Percentiles rank a stretch among this genome's conserved stretches.
These are phyloP conservation scores for Rhodotorula paludigena DNA, from an alignment of 768 basidiomycete genomes.

Conservation along the genomic window DNA sequence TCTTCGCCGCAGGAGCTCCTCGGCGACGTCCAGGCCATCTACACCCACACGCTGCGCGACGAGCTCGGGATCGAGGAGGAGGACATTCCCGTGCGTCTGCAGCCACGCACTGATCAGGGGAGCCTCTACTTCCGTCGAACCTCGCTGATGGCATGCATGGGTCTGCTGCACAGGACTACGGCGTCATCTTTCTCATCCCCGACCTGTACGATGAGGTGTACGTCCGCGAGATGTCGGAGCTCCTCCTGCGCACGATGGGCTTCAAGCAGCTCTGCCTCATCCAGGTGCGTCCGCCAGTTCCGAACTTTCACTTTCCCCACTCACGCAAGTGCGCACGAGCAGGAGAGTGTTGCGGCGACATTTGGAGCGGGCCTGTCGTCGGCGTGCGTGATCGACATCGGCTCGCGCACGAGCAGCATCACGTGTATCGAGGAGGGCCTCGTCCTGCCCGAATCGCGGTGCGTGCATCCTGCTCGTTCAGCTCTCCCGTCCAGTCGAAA, in stretches of 20 bases:
- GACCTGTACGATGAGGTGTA: constrained; percentile 84
- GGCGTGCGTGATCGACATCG: constrained; percentile 94
- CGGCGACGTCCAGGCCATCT: constrained; percentile 70
- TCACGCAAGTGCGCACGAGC: constrained; percentile 9
- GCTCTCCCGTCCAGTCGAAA: neutral
- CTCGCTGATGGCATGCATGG: too few species aligned
- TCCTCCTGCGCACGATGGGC: constrained; percentile 71
- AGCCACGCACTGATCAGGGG: neutral
- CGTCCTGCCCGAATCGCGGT: constrained; percentile 82
- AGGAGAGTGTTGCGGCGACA: constrained; percentile 89
- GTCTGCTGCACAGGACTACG: constrained; percentile 65
- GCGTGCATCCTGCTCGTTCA: constrained; percentile 32
- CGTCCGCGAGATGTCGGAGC: constrained; percentile 67
- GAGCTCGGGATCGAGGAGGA: constrained; percentile 55
- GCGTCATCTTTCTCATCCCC: constrained; percentile 79
- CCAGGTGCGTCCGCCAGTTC: constrained; percentile 56
- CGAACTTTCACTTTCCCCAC: neutral
- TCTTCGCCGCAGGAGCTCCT: constrained; percentile 60
- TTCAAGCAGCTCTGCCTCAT: constrained; percentile 91
- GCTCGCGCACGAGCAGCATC: constrained; percentile 73
- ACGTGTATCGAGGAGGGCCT: constrained; percentile 93
- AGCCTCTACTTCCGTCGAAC: neutral
- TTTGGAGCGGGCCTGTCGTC: constrained; percentile 92
- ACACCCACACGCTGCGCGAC: constrained; percentile 60
- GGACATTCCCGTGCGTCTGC: constrained; percentile 59